Evolutionary conservation across 2,329 filamentous ascomycete genomes (phyloP).

Genomic region (Acephala macrosclerotiorum): DNA sequence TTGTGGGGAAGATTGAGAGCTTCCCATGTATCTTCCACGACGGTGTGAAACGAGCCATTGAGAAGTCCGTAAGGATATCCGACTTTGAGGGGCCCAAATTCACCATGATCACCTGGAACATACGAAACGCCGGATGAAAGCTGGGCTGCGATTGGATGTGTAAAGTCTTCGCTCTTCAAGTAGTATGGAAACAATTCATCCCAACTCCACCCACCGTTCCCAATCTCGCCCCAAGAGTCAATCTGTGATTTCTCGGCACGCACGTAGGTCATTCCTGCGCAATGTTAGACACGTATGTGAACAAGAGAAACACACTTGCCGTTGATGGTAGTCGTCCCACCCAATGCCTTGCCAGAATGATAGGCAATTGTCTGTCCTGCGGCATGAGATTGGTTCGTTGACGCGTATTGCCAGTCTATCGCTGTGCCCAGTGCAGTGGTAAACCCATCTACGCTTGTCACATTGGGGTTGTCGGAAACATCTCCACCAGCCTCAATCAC

Average conservation of each 20-base stretch:
- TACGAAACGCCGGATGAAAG: conserved; percentile 19
- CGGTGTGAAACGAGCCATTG: background rate
- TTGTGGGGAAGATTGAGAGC: background rate
- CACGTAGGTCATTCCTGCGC: conserved; percentile 38
- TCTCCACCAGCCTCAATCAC: conserved; percentile 35
- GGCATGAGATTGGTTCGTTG: conserved; percentile 26
- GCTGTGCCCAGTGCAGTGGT: conserved; percentile 22
- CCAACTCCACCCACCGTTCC: conserved; percentile 52
- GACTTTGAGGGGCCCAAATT: background rate
- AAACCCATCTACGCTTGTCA: conserved; percentile 27
- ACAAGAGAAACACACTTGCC: conserved; percentile 34
- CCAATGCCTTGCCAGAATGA: conserved; percentile 30
- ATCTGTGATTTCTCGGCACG: conserved; percentile 42
- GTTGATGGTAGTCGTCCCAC: conserved; percentile 32
- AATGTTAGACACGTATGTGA: background rate
- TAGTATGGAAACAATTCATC: conserved; percentile 51
- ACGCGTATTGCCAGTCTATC: conserved; percentile 35
- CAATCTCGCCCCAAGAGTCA: conserved; percentile 53
- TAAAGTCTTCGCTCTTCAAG: conserved; percentile 43
- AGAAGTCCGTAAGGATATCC: conserved; percentile 1
- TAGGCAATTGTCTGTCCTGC: conserved; percentile 17
- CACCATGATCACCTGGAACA: background rate
- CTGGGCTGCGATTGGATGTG: conserved; percentile 32
- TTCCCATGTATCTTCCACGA: conserved; percentile 2
- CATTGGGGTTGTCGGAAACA: conserved; percentile 28